phyloP scores from a whole-genome alignment of 768 basidiomycete genomes.

The Lanmaoa rubissima region DNA sequence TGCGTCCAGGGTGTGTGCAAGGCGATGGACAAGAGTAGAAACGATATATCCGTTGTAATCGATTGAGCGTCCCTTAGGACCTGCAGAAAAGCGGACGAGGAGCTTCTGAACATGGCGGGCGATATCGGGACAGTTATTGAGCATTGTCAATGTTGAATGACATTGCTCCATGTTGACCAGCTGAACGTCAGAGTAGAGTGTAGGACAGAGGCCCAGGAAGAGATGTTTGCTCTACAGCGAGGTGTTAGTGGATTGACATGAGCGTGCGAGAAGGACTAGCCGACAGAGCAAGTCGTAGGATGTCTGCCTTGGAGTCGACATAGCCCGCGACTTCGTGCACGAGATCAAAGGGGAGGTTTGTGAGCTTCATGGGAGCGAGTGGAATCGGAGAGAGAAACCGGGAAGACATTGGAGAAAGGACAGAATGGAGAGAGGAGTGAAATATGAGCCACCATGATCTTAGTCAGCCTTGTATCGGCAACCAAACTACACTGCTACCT shows the following conservation, averaged over 20 bases:
- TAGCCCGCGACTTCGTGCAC: slow-evolving; percentile 62
- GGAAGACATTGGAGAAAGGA: neutral
- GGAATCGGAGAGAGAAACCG: neutral
- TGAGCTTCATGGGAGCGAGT: slow-evolving; percentile 16
- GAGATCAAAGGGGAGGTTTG: slow-evolving; percentile 52
- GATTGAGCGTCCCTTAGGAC: slow-evolving; percentile 26
- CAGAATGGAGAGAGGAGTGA: neutral
- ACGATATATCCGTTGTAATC: slow-evolving; percentile 32
- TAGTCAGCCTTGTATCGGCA: neutral
- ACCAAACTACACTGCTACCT: neutral
- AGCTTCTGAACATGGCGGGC: slow-evolving; percentile 69
- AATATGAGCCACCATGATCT: neutral
- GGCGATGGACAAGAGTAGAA: slow-evolving; percentile 50
- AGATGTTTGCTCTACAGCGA: slow-evolving; percentile 49
- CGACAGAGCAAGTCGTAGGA: slow-evolving; percentile 58
- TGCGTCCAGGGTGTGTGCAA: slow-evolving; percentile 59
- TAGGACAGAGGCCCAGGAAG: slow-evolving; percentile 50
- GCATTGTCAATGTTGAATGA: slow-evolving; percentile 62
- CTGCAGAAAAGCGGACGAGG: slow-evolving; percentile 38
- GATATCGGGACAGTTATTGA: slow-evolving; percentile 48
- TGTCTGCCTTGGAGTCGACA: slow-evolving; percentile 50
- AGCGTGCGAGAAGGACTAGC: slow-evolving; percentile 39
- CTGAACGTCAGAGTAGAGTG: slow-evolving; percentile 58
- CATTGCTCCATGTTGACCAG: slow-evolving; percentile 61
- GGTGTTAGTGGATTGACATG: slow-evolving; percentile 4